Percentiles rank a stretch among this genome's conserved stretches.
phyloP scores from a whole-genome alignment of 1,284 basidiomycete genomes.

The Earliella scabrosa region DNA sequence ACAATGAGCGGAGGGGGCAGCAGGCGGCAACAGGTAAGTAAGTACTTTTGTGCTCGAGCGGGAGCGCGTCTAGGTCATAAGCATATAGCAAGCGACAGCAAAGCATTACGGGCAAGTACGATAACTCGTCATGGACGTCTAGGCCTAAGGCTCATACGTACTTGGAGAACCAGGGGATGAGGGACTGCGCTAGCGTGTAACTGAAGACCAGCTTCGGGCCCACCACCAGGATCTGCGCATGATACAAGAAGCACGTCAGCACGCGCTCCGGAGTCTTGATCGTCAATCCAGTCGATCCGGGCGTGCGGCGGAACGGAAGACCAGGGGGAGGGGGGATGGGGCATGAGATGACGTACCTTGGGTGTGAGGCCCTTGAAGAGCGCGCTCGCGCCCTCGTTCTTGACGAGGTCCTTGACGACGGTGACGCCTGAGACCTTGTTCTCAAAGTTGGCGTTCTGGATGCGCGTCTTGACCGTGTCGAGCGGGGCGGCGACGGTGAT shows the following conservation, averaged over 20 bases:
- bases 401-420: constrained; percentile 88
- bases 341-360: constrained; percentile 62
- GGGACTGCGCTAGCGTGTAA: constrained; percentile 94
- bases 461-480: constrained; percentile 96
- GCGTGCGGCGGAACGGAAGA: too few species aligned
- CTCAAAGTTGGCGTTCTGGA: constrained; percentile 99
- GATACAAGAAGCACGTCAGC: not conserved
- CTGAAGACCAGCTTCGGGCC: constrained; percentile 98
- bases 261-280: too few species aligned
- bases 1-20: constrained; percentile 22
- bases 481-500: constrained; percentile 97
- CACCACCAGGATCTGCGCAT: constrained; percentile 87
- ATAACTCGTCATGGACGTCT: too few species aligned
- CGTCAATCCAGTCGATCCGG: constrained; percentile 3
- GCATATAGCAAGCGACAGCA: constrained; percentile 1
- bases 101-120: constrained; percentile 1
- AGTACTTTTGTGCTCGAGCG: constrained; percentile 18
- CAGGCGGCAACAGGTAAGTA: not conserved
- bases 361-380: constrained; percentile 98
- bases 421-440: constrained; percentile 86
- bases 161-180: constrained; percentile 94
- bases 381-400: constrained; percentile 84
- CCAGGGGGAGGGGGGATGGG: not conserved
- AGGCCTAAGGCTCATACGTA: constrained; percentile 58
- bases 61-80: constrained; percentile 19